A percentile compares a stretch with the other conserved stretches of the same genome.
phyloP scores from a whole-genome alignment of 345 rosid genomes.

The Sisymbrium altissimum region DNA sequence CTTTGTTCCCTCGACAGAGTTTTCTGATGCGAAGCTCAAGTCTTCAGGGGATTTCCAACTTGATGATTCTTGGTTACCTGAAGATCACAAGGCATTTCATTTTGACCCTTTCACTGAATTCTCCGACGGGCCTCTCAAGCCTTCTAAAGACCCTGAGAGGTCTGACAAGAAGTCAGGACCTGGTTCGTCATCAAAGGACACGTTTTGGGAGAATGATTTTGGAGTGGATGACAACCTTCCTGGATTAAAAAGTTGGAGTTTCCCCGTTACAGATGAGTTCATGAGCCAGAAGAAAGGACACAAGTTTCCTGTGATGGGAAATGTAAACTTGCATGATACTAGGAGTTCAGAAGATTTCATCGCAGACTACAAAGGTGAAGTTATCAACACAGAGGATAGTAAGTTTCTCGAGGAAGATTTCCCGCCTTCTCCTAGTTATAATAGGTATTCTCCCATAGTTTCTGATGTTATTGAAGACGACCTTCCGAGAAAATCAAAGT shows the following conservation, averaged over 20 bases:
- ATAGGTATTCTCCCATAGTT: slow-evolving; percentile 34
- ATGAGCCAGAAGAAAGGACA: slow-evolving; percentile 35
- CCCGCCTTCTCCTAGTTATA: slow-evolving; percentile 33
- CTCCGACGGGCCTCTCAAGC: slow-evolving; percentile 28
- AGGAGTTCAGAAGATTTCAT: slow-evolving; percentile 33
- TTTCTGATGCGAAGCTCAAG: slow-evolving; percentile 34
- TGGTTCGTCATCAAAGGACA: slow-evolving; percentile 36
- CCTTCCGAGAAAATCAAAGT: slow-evolving; percentile 42
- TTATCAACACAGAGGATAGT: slow-evolving; percentile 43
- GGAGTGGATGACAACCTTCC: slow-evolving; percentile 29
- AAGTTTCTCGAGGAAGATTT: slow-evolving; percentile 35
- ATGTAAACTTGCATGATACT: slow-evolving; percentile 31
- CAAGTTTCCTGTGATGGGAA: slow-evolving; percentile 26
- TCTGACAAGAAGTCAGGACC: slow-evolving; percentile 33
- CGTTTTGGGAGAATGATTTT: slow-evolving; percentile 40
- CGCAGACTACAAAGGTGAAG: slow-evolving; percentile 54
- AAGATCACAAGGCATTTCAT: slow-evolving; percentile 40
- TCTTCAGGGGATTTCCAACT: slow-evolving; percentile 36
- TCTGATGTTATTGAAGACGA: slow-evolving; percentile 46
- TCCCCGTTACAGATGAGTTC: slow-evolving; percentile 29
- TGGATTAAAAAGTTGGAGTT: slow-evolving; percentile 28
- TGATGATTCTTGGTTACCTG: slow-evolving; percentile 40
- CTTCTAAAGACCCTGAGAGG: slow-evolving; percentile 38
- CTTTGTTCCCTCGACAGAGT: slow-evolving; percentile 35
- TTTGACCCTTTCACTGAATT: slow-evolving; percentile 42